phyloP scores from a whole-genome alignment of 345 rosid genomes.

The Orychophragmus violaceus region DNA sequence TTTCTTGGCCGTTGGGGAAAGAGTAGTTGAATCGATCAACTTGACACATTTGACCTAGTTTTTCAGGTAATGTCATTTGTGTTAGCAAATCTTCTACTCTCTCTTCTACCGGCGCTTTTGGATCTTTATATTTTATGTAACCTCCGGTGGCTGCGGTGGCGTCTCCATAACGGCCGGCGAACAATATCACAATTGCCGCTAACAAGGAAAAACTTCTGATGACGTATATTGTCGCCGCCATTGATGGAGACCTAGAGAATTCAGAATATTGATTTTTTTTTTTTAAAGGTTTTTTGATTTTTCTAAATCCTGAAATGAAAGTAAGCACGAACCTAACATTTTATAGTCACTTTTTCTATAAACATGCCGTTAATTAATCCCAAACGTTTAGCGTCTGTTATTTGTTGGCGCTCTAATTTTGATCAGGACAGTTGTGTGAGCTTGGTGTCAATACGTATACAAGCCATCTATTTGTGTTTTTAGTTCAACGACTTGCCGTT shows the following conservation, averaged over 20 bases:
- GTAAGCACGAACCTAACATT: background rate
- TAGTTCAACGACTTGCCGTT: background rate
- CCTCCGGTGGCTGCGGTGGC: slow-evolving; percentile 15
- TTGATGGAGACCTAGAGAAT: slow-evolving; percentile 19
- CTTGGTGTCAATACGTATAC: background rate
- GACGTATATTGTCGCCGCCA: slow-evolving; percentile 9
- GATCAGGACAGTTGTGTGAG: slow-evolving; percentile 16
- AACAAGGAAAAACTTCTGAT: slow-evolving; percentile 3
- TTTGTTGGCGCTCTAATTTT: background rate
- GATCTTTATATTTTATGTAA: slow-evolving; percentile 41
- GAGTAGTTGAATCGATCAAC: slow-evolving; percentile 35
- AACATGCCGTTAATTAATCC: slow-evolving; percentile 3
- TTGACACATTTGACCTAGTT: slow-evolving; percentile 57
- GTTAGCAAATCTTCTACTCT: slow-evolving; percentile 40
- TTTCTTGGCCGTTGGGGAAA: background rate
- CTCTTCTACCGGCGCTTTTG: slow-evolving; percentile 32
- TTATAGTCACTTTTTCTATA: background rate
- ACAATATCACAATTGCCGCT: slow-evolving; percentile 15
- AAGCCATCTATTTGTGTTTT: background rate
- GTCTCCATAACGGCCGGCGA: slow-evolving; percentile 8
- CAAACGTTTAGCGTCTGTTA: background rate
- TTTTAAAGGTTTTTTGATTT: background rate
- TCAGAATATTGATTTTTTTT: slow-evolving; percentile 3
- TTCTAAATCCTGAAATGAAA: slow-evolving; percentile 19
- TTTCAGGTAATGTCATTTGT: slow-evolving; percentile 53